Conservation (phyloP, 2,329 filamentous ascomycete genomes). For the Lachnellula hyalina region DNA sequence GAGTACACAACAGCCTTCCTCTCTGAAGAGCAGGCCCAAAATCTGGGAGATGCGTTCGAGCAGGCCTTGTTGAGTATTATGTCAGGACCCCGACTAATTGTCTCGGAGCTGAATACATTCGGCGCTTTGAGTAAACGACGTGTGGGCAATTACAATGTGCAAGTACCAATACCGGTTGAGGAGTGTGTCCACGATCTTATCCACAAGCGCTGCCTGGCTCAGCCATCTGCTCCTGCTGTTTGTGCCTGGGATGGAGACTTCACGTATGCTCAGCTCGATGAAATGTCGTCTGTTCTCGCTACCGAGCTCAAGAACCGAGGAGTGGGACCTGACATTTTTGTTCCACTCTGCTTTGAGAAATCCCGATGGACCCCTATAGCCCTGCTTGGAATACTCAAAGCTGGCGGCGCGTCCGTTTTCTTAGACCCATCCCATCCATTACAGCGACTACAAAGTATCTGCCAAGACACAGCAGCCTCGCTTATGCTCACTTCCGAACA, state of each 20-base stretch:
- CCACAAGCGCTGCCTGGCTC: background rate
- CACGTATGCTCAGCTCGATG: conserved; percentile 17
- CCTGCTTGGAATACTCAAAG: conserved; percentile 18
- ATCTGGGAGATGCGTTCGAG: no score
- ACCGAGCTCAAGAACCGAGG: conserved; percentile 8
- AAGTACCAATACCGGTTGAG: conserved; percentile 2
- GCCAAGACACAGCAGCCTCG: background rate
- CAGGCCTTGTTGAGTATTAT: no score
- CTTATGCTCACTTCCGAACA: background rate
- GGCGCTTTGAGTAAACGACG: no score
- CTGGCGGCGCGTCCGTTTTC: conserved; percentile 23
- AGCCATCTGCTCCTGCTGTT: conserved; percentile 4
- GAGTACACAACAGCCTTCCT: no score
- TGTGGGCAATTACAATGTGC: no score
- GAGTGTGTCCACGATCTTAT: conserved; percentile 1
- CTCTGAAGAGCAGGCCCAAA: no score
- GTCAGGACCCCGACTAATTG: no score
- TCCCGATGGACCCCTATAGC: conserved; percentile 16
- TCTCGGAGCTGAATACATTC: no score
- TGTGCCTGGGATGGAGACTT: conserved; percentile 12
- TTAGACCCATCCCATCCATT: conserved; percentile 25
- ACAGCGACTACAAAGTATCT: background rate
- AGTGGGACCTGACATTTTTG: conserved; percentile 7
- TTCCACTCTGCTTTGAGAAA: conserved; percentile 23
- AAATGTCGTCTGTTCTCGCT: conserved; percentile 4